Conservation (phyloP, 2,329 filamentous ascomycete genomes). For the Hypoxylon sp. region DNA sequence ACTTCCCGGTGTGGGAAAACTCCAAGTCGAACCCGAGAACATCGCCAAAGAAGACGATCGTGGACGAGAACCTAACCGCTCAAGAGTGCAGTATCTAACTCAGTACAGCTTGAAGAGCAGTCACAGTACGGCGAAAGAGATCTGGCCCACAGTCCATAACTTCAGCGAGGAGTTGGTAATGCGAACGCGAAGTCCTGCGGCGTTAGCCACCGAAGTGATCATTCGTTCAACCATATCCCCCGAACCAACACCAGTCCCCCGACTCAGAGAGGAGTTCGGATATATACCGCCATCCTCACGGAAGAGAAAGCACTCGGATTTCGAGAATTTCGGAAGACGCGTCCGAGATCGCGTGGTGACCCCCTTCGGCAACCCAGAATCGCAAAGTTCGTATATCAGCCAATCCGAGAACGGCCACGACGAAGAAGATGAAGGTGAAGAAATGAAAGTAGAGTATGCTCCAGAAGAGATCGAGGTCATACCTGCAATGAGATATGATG, state of each 20-base stretch:
- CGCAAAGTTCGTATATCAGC: not conserved
- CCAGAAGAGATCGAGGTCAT: slow-evolving; percentile 3
- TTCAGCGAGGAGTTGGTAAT: slow-evolving; percentile 42
- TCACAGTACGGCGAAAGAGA: slow-evolving; percentile 35
- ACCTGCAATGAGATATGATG: not conserved
- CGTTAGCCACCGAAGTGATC: slow-evolving; percentile 4
- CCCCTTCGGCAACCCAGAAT: not conserved
- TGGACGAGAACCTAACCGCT: not conserved
- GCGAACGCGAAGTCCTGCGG: slow-evolving; percentile 8
- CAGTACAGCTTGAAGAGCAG: slow-evolving; percentile 18
- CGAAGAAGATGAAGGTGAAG: slow-evolving; percentile 18
- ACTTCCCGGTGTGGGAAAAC: slow-evolving; percentile 41
- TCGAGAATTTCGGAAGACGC: slow-evolving; percentile 43
- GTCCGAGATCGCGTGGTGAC: not conserved
- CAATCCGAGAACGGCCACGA: slow-evolving; percentile 18
- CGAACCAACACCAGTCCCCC: slow-evolving; percentile 5
- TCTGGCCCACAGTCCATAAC: slow-evolving; percentile 49
- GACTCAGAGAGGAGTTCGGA: not conserved
- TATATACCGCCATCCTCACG: slow-evolving; percentile 13
- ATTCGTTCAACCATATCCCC: slow-evolving; percentile 12
- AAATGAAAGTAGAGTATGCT: not conserved
- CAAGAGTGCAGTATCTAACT: slow-evolving; percentile 16
- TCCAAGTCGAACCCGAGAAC: slow-evolving; percentile 38
- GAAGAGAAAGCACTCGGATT: slow-evolving; percentile 39
- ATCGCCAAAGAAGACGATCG: not conserved